Percentiles rank a stretch among this genome's conserved stretches.
These are phyloP conservation scores for Camellia sinensis DNA, from an alignment of 148 eudicot genomes.

Conservation along the genomic window DNA sequence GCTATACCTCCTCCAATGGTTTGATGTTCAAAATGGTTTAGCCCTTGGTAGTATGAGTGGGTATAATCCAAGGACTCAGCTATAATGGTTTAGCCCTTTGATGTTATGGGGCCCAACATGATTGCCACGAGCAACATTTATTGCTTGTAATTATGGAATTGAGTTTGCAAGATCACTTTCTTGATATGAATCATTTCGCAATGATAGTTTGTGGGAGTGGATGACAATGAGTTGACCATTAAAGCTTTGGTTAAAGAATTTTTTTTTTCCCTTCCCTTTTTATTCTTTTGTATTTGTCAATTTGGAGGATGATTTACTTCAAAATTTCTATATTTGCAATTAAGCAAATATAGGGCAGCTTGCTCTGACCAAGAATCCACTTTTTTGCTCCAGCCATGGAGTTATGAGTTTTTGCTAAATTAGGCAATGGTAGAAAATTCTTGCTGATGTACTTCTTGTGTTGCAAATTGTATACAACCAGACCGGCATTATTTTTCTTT, in stretches of 20 bases:
- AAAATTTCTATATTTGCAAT: background rate
- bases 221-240: background rate
- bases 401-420: background rate
- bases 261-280: background rate
- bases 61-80: no score
- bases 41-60: no score
- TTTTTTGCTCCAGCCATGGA: background rate
- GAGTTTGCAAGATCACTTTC: no score
- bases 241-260: background rate
- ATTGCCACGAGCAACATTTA: no score
- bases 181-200: no score
- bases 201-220: background rate
- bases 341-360: background rate
- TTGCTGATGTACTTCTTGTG: background rate
- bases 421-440: background rate
- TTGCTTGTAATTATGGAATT: no score
- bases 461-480: no score
- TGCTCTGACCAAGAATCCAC: background rate
- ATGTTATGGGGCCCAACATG: no score
- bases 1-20: slow-evolving; percentile 3
- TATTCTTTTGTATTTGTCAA: background rate
- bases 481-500: no score
- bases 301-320: background rate
- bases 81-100: no score
- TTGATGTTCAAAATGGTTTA: background rate